These are phyloP conservation scores for Nitzschia sp. DNA, from an alignment of 108 stramenopile genomes.

Conservation along the genomic window DNA sequence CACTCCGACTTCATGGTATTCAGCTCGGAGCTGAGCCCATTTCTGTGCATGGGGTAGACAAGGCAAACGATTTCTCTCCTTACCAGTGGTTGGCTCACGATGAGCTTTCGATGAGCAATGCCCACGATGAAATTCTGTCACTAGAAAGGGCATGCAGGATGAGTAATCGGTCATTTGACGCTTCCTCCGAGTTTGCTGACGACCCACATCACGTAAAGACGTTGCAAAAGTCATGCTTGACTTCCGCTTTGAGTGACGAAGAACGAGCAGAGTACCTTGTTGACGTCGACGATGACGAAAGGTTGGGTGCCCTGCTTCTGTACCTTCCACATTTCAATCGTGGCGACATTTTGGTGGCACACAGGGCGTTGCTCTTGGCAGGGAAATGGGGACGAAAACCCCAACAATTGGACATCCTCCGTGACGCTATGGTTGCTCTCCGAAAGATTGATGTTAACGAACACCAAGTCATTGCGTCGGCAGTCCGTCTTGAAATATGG, in stretches of 20 bases:
- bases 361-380: slow-evolving; percentile 69
- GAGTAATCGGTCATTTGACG: slow-evolving; percentile 60
- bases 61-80: slow-evolving; percentile 61
- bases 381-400: slow-evolving; percentile 60
- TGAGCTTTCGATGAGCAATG: slow-evolving; percentile 67
- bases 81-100: slow-evolving; percentile 75
- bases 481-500: slow-evolving; percentile 67
- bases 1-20: slow-evolving; percentile 62
- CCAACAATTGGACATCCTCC: slow-evolving; percentile 39
- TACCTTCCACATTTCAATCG: slow-evolving; percentile 40
- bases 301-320: slow-evolving; percentile 45
- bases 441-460: slow-evolving; percentile 39
- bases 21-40: slow-evolving; percentile 60
- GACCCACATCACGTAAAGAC: slow-evolving; percentile 27
- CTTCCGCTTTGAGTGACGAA: slow-evolving; percentile 30
- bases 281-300: slow-evolving; percentile 40
- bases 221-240: slow-evolving; percentile 48
- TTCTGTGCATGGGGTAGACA: slow-evolving; percentile 59
- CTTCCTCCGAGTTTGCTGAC: slow-evolving; percentile 61
- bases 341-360: slow-evolving; percentile 53
- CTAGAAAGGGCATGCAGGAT: slow-evolving; percentile 69
- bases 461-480: slow-evolving; percentile 33
- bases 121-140: slow-evolving; percentile 58
- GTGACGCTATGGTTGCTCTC: slow-evolving; percentile 50
- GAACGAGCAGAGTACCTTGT: slow-evolving; percentile 42